phyloP scores from a whole-genome alignment of 306 rosid genomes.

The Quercus dentata region DNA sequence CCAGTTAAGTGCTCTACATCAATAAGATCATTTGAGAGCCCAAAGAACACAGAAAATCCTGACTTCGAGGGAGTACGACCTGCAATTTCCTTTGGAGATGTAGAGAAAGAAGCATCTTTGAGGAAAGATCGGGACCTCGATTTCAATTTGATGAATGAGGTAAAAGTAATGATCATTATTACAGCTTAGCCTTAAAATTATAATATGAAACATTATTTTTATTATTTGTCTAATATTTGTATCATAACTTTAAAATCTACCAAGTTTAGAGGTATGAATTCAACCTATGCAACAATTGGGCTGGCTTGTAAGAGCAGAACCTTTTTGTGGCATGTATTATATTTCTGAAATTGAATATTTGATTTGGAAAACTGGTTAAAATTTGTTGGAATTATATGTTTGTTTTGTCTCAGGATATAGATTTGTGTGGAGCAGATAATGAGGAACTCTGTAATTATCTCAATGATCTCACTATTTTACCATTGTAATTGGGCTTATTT shows the following conservation, averaged over 20 bases:
- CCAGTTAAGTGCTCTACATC: constrained; percentile 38
- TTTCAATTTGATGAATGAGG: constrained; percentile 43
- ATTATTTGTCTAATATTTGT: not conserved
- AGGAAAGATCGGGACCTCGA: constrained; percentile 32
- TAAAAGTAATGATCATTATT: constrained; percentile 26
- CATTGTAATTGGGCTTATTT: not conserved
- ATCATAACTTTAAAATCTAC: not conserved
- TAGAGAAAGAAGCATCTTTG: constrained; percentile 16
- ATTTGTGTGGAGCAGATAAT: constrained; percentile 29
- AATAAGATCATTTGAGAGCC: constrained; percentile 30
- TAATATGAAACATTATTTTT: not conserved
- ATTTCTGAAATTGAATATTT: not conserved
- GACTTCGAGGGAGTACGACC: constrained; percentile 22
- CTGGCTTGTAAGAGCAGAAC: not conserved
- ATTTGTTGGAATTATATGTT: not conserved
- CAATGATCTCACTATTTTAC: constrained; percentile 14
- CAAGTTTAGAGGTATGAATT: not conserved
- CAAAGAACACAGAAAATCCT: constrained; percentile 33
- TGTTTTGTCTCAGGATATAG: constrained; percentile 41
- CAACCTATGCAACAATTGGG: not conserved
- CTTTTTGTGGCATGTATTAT: not conserved
- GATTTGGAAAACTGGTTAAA: constrained; percentile 15
- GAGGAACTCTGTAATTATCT: constrained; percentile 39
- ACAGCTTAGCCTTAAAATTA: constrained; percentile 8
- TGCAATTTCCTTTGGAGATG: constrained; percentile 25